phyloP scores from a whole-genome alignment of 1,284 basidiomycete species.

The Leucoagaricus sp. region DNA sequence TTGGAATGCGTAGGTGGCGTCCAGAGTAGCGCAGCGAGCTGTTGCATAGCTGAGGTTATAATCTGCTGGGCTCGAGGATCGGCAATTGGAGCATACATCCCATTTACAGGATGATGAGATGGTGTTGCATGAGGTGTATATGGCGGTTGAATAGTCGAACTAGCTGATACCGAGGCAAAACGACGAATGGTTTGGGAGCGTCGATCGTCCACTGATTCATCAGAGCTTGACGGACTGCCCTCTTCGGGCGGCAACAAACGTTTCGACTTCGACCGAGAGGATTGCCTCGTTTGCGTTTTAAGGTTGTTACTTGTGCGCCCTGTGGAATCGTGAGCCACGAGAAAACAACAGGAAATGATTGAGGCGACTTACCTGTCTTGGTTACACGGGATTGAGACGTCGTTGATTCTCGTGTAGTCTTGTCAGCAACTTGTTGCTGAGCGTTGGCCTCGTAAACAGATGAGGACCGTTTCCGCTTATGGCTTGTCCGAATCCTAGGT shows the following conservation, averaged over 20 bases:
- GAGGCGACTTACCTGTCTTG: neutral
- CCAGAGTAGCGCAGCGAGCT: slow-evolving; percentile 31
- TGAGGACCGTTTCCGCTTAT: slow-evolving; percentile 11
- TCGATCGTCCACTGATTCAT: neutral
- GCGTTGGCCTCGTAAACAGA: neutral
- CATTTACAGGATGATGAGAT: slow-evolving; percentile 18
- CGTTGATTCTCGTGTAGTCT: neutral
- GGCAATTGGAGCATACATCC: slow-evolving; percentile 28
- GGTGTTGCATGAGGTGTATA: slow-evolving; percentile 19
- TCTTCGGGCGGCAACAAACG: neutral
- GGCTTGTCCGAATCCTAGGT: neutral
- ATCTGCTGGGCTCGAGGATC: slow-evolving; percentile 38
- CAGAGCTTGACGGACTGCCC: neutral
- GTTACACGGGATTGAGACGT: neutral
- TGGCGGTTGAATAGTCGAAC: slow-evolving; percentile 11
- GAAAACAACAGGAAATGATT: neutral
- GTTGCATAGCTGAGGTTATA: slow-evolving; percentile 40
- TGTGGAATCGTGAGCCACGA: neutral
- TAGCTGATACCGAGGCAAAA: neutral
- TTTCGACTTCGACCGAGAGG: neutral
- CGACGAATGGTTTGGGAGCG: neutral
- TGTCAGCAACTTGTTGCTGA: neutral
- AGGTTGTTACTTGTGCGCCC: neutral
- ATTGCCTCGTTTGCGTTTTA: neutral
- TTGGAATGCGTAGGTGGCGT: slow-evolving; percentile 1